Conservation (phyloP, 2,329 filamentous ascomycete genomes). For the Fusarium albidum region DNA sequence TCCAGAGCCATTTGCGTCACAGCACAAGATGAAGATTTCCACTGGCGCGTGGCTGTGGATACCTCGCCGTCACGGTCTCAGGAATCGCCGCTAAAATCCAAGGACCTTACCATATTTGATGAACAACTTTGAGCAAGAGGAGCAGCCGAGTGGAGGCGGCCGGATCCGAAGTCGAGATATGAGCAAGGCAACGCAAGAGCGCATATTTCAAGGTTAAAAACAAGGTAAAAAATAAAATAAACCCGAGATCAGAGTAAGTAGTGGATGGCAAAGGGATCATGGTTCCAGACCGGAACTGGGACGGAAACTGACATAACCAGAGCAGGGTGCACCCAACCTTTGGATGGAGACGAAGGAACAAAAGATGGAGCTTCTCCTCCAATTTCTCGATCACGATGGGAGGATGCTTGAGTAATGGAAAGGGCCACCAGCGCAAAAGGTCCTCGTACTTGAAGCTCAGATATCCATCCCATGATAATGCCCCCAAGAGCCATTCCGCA, state of each 20-base stretch:
- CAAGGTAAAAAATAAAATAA: background rate
- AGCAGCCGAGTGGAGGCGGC: conserved; percentile 9
- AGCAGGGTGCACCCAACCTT: too few species aligned
- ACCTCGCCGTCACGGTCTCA: background rate
- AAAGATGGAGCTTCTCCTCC: too few species aligned
- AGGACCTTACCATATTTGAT: too few species aligned
- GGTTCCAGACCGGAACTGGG: background rate
- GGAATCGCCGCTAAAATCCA: too few species aligned
- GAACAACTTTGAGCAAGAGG: background rate
- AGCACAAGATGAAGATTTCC: conserved; percentile 19
- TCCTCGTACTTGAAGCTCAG: too few species aligned
- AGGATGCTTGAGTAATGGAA: too few species aligned
- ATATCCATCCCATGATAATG: too few species aligned
- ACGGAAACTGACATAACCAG: background rate
- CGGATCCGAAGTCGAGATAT: conserved; percentile 16
- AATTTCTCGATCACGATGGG: too few species aligned
- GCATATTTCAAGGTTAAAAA: conserved; percentile 2
- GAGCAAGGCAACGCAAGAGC: conserved; percentile 2
- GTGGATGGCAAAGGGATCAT: background rate
- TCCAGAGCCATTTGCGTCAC: conserved; percentile 18
- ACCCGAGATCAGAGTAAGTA: background rate
- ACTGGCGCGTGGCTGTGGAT: conserved; percentile 25
- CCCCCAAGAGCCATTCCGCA: too few species aligned
- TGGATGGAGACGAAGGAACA: too few species aligned
- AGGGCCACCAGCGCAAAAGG: too few species aligned